Conservation (phyloP, 2,329 filamentous ascomycete genomes). For the Alternaria longipes region DNA sequence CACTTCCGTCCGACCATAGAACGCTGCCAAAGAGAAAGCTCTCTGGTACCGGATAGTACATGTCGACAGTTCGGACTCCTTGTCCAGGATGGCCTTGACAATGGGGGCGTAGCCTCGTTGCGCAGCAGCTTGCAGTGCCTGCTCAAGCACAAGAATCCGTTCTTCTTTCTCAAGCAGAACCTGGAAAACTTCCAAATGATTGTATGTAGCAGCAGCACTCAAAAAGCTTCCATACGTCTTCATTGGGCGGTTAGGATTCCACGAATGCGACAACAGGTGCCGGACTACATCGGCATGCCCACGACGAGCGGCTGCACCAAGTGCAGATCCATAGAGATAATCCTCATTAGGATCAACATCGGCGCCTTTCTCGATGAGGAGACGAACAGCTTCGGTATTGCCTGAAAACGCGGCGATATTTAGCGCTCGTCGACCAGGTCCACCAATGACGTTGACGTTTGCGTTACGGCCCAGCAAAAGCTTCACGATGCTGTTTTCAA, state of each 20-base stretch:
- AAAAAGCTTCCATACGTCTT: constrained; percentile 32
- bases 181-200: constrained; percentile 31
- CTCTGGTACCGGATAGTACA: constrained; percentile 26
- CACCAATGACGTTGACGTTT: constrained; percentile 26
- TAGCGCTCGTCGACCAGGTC: constrained; percentile 20
- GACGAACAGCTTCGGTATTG: constrained; percentile 24
- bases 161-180: constrained; percentile 28
- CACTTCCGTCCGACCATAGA: constrained; percentile 28
- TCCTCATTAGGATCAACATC: constrained; percentile 33
- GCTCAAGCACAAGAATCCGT: constrained; percentile 27
- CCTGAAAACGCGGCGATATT: constrained; percentile 34
- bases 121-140: constrained; percentile 30
- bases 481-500: constrained; percentile 17
- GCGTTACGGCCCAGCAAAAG: constrained; percentile 26
- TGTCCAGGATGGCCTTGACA: constrained; percentile 28
- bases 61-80: constrained; percentile 1
- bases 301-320: constrained; percentile 28
- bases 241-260: constrained; percentile 27
- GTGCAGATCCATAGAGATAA: constrained; percentile 31
- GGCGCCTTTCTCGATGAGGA: constrained; percentile 28
- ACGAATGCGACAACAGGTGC: constrained; percentile 27
- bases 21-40: constrained; percentile 31
- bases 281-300: constrained; percentile 31
- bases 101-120: constrained; percentile 29
- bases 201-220: constrained; percentile 34